phyloP scores from a whole-genome alignment of 2,329 filamentous ascomycete genomes.

The Fusarium neocosmosporiellum region DNA sequence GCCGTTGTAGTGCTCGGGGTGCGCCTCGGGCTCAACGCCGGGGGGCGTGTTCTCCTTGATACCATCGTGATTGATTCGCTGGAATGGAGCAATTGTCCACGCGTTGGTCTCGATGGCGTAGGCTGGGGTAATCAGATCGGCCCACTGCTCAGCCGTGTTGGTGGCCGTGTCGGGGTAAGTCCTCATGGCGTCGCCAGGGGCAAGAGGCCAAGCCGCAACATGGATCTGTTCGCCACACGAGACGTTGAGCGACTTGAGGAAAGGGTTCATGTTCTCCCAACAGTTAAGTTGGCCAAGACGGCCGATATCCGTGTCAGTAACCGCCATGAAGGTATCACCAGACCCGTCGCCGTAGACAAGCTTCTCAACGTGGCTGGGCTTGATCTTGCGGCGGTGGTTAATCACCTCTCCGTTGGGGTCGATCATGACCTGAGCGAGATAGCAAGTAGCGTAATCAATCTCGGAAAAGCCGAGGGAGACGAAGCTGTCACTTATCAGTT shows the following conservation, averaged over 20 bases:
- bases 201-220: conserved; percentile 44
- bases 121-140: conserved; percentile 38
- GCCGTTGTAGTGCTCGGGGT: conserved; percentile 36
- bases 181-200: conserved; percentile 34
- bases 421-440: conserved; percentile 64
- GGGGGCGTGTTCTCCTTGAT: conserved; percentile 39
- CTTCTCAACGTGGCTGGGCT: conserved; percentile 61
- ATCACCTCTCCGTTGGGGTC: conserved; percentile 57
- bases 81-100: conserved; percentile 41
- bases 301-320: conserved; percentile 61
- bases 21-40: conserved; percentile 40
- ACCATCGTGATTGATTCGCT: conserved; percentile 36
- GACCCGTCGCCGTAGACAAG: conserved; percentile 66
- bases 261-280: conserved; percentile 61
- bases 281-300: conserved; percentile 66
- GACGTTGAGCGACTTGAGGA: conserved; percentile 42
- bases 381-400: conserved; percentile 61
- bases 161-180: conserved; percentile 37
- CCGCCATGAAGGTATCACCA: conserved; percentile 61
- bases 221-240: conserved; percentile 44
- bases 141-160: conserved; percentile 38
- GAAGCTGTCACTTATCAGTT: conserved; percentile 32
- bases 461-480: conserved; percentile 63
- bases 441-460: conserved; percentile 56
- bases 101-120: conserved; percentile 41